Percentiles rank a stretch among this genome's conserved stretches.
phyloP scores from a whole-genome alignment of 129 eudicot genomes.

The Flaveria bidentis region DNA sequence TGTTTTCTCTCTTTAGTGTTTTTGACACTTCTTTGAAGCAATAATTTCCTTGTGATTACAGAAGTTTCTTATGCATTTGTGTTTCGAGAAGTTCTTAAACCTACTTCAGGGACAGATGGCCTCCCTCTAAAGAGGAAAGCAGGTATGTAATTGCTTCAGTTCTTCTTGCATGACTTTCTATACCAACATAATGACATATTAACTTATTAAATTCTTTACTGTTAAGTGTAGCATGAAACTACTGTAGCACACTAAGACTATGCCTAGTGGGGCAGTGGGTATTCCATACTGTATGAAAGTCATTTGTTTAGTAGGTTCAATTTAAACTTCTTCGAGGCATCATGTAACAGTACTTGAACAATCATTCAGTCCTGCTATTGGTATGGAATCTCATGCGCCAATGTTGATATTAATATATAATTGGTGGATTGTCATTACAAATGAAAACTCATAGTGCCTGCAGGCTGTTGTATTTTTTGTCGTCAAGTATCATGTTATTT shows the following conservation, averaged over 20 bases:
- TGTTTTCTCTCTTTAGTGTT: background rate
- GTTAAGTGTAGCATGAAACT: background rate
- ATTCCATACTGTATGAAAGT: background rate
- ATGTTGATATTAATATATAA: background rate
- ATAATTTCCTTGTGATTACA: slow-evolving; percentile 33
- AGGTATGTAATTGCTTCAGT: slow-evolving; percentile 42
- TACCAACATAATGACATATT: background rate
- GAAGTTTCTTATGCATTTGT: slow-evolving; percentile 89
- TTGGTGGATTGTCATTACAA: slow-evolving; percentile 8
- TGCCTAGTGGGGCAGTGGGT: background rate
- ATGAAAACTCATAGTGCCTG: slow-evolving; percentile 3
- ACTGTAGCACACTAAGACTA: background rate
- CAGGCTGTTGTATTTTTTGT: background rate
- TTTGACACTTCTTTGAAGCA: slow-evolving; percentile 2
- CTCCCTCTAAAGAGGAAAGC: slow-evolving; percentile 68
- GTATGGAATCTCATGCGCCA: background rate
- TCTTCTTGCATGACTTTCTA: background rate
- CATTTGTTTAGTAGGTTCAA: slow-evolving; percentile 17
- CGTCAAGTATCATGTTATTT: background rate
- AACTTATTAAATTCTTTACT: background rate
- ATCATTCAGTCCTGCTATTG: background rate
- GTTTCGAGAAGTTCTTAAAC: slow-evolving; percentile 68
- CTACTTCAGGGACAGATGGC: slow-evolving; percentile 44
- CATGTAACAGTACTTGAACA: slow-evolving; percentile 1
- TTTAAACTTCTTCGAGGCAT: slow-evolving; percentile 9